Evolutionary conservation across 1,139 yeast species (phyloP).

Genomic region (Sugiyamaella grinbergsii): DNA sequence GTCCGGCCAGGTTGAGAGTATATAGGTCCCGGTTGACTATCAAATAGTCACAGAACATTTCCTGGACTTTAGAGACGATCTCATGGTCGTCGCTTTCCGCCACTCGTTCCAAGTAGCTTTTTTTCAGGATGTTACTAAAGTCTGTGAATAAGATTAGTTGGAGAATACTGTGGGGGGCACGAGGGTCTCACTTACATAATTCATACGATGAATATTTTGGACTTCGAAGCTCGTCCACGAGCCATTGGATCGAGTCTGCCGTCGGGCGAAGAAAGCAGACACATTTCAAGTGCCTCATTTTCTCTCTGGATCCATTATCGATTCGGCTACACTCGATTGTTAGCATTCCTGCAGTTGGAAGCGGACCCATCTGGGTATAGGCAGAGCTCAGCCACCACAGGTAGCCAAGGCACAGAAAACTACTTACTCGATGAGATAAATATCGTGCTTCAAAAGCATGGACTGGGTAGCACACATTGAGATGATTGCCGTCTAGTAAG

Average conservation of each 20-base stretch:
- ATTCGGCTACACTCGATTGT: slow-evolving; percentile 42
- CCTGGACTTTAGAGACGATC: slow-evolving; percentile 71
- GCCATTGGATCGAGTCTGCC: slow-evolving; percentile 58
- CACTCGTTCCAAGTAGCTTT: slow-evolving; percentile 74
- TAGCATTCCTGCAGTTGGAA: slow-evolving; percentile 3
- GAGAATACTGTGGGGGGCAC: background rate
- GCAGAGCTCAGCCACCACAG: background rate
- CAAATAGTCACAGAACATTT: slow-evolving; percentile 79
- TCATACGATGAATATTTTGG: slow-evolving; percentile 83
- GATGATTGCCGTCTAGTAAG: slow-evolving; percentile 63
- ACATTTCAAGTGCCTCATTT: slow-evolving; percentile 82
- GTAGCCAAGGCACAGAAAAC: background rate
- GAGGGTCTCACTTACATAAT: slow-evolving; percentile 44
- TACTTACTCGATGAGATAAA: slow-evolving; percentile 68
- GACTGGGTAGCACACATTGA: slow-evolving; percentile 89
- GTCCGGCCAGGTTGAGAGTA: slow-evolving; percentile 45
- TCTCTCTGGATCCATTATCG: slow-evolving; percentile 65
- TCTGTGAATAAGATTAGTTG: slow-evolving; percentile 21
- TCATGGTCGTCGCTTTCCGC: slow-evolving; percentile 93
- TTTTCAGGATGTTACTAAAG: slow-evolving; percentile 73
- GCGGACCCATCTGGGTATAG: background rate
- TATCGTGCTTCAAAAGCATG: slow-evolving; percentile 74
- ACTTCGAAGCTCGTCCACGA: slow-evolving; percentile 65
- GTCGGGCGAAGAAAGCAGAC: slow-evolving; percentile 78
- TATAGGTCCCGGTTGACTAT: slow-evolving; percentile 72